phyloP scores from a whole-genome alignment of 139 green algal species.

The Chlamydomonas schloesseri region DNA sequence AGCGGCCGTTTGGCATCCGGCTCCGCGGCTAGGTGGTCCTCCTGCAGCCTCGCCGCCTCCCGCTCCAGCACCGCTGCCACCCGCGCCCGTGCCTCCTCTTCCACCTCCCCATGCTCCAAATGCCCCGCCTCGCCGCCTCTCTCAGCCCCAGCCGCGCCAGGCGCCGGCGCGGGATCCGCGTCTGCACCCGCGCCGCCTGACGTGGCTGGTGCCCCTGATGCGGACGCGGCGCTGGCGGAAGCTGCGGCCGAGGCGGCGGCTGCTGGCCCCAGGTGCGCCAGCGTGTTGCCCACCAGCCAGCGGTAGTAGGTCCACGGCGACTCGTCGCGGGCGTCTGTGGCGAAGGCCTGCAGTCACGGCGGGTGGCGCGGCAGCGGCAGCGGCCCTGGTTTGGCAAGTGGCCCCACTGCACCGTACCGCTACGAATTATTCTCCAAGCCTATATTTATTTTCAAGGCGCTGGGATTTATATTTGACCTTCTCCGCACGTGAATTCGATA shows the following conservation, averaged over 20 bases:
- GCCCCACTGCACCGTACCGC: too few relatives aligned
- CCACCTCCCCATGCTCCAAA: background rate
- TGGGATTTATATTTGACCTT: too few relatives aligned
- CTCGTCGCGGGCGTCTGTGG: conserved; percentile 94
- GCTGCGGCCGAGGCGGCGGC: background rate
- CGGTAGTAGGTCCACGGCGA: conserved; percentile 95
- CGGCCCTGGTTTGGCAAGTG: too few relatives aligned
- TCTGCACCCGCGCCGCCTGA: too few relatives aligned
- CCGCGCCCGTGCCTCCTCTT: conserved; percentile 18
- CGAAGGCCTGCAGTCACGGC: conserved; percentile 83
- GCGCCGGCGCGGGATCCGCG: background rate
- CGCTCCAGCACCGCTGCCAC: conserved; percentile 58
- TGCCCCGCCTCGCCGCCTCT: background rate
- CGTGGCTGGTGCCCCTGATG: background rate
- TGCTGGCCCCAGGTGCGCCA: conserved; percentile 56
- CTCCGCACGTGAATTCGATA: too few relatives aligned
- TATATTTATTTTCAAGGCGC: too few relatives aligned
- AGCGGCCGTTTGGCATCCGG: conserved; percentile 87
- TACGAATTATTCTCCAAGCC: too few relatives aligned
- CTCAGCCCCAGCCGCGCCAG: background rate
- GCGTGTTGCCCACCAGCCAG: conserved; percentile 86
- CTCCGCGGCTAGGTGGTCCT: conserved; percentile 66
- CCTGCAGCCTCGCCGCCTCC: conserved; percentile 59
- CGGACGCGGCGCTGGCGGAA: background rate
- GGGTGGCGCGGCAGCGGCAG: background rate